These are phyloP conservation scores for Decorospora gaudefroyi DNA, from an alignment of 2,329 filamentous ascomycete genomes.

Conservation along the genomic window DNA sequence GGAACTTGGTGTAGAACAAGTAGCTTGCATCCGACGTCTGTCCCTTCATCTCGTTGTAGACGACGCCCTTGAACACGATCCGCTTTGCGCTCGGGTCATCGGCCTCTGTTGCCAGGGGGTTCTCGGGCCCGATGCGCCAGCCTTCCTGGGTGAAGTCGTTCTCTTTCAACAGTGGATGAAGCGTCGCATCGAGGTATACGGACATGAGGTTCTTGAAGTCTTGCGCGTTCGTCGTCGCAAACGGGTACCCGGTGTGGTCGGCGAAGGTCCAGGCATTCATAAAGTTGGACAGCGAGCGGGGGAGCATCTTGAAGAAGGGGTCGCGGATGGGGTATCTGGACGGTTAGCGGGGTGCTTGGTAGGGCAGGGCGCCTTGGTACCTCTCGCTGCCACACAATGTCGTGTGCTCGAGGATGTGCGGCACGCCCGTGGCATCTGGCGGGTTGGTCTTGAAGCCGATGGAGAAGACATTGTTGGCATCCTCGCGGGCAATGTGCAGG, in stretches of 20 bases:
- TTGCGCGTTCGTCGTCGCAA: conserved; percentile 92
- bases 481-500: conserved; percentile 89
- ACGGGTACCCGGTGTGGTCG: conserved; percentile 96
- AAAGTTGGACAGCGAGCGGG: conserved; percentile 96
- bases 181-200: conserved; percentile 92
- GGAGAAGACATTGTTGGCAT: conserved; percentile 99
- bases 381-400: conserved; percentile 94
- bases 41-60: conserved; percentile 99
- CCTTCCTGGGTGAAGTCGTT: conserved; percentile 96
- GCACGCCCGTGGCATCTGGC: conserved; percentile 91
- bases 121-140: conserved; percentile 93
- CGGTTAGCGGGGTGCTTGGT: conserved; percentile 11
- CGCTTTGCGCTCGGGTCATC: conserved; percentile 62
- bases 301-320: conserved; percentile 99
- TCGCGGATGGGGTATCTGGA: conserved; percentile 91
- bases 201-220: conserved; percentile 96
- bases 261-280: conserved; percentile 99
- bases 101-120: conserved; percentile 61
- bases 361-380: conserved; percentile 54
- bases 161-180: conserved; percentile 85
- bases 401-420: conserved; percentile 96
- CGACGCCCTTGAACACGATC: conserved; percentile 93
- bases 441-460: conserved; percentile 99
- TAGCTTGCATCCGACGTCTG: conserved; percentile 98
- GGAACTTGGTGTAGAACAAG: conserved; percentile 92